phyloP scores from a whole-genome alignment of 345 rosid genomes.

The Moricandia arvensis region DNA sequence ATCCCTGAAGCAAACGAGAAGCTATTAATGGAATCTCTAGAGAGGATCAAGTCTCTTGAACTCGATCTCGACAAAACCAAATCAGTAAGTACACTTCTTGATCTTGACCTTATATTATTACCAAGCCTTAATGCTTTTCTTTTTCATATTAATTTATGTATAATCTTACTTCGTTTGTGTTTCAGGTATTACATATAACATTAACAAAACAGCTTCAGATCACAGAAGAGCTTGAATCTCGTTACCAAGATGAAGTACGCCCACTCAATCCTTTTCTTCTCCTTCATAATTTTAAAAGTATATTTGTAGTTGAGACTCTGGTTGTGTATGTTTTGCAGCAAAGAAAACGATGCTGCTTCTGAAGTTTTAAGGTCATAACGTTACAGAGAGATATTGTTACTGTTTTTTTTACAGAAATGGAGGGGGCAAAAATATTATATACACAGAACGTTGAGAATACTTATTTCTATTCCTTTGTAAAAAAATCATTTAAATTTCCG shows the following conservation, averaged over 20 bases:
- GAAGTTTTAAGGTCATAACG: conserved; percentile 10
- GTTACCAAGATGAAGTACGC: conserved; percentile 34
- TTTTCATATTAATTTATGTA: not conserved
- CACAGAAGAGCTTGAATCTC: conserved; percentile 52
- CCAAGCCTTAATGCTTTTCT: not conserved
- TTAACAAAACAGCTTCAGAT: conserved; percentile 76
- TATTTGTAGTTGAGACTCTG: not conserved
- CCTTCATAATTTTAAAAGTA: not conserved
- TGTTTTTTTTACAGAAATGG: not conserved
- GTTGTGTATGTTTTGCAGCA: conserved; percentile 15
- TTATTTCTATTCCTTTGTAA: not conserved
- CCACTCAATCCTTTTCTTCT: not conserved
- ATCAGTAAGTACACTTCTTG: conserved; percentile 48
- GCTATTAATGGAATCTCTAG: conserved; percentile 67
- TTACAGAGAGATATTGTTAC: not conserved
- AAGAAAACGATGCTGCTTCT: conserved; percentile 23
- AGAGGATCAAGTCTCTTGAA: conserved; percentile 85
- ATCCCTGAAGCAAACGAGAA: conserved; percentile 80
- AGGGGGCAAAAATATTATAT: not conserved
- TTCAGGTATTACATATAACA: conserved; percentile 71
- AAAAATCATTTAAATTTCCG: not conserved
- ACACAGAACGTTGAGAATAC: not conserved
- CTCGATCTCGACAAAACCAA: conserved; percentile 88
- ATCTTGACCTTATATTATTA: not conserved
- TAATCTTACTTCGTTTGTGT: not conserved